A percentile compares a stretch with the other conserved stretches of the same genome.
Evolutionary conservation across 2,329 filamentous ascomycete species (phyloP).

Genomic region (Talaromyces verruculosus): DNA sequence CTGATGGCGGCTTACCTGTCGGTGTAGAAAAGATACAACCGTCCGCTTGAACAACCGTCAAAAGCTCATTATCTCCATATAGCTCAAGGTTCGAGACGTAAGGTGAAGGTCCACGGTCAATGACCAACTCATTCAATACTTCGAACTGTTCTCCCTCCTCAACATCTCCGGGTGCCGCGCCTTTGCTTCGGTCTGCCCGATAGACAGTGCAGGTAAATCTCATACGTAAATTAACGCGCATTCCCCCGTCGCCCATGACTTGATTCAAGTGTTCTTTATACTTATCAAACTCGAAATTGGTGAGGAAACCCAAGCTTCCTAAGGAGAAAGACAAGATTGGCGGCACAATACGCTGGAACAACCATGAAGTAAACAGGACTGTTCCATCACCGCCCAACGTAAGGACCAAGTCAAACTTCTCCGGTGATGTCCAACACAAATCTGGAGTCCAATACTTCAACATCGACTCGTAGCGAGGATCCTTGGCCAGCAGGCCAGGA

Average conservation of each 20-base stretch:
- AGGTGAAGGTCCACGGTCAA: slow-evolving; percentile 91
- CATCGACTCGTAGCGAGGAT: slow-evolving; percentile 77
- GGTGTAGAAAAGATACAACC: slow-evolving; percentile 97
- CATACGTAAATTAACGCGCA: slow-evolving; percentile 98
- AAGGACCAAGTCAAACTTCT: slow-evolving; percentile 93
- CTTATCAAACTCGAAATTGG: slow-evolving; percentile 90
- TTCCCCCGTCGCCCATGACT: slow-evolving; percentile 90
- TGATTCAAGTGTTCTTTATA: slow-evolving; percentile 85
- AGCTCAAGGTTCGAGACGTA: slow-evolving; percentile 97
- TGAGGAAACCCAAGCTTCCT: slow-evolving; percentile 90
- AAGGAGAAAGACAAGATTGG: slow-evolving; percentile 89
- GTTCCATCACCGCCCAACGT: slow-evolving; percentile 95
- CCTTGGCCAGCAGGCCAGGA: slow-evolving; percentile 67
- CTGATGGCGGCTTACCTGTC: slow-evolving; percentile 58
- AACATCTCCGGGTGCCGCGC: slow-evolving; percentile 56
- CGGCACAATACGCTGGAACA: slow-evolving; percentile 93
- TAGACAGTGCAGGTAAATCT: slow-evolving; percentile 98
- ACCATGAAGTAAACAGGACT: slow-evolving; percentile 91
- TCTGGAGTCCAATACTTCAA: slow-evolving; percentile 96
- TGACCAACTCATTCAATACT: slow-evolving; percentile 96
- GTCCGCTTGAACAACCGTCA: slow-evolving; percentile 94
- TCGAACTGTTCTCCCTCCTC: slow-evolving; percentile 96
- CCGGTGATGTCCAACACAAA: slow-evolving; percentile 87
- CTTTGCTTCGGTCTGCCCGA: slow-evolving; percentile 58
- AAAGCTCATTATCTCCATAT: slow-evolving; percentile 89